Percentiles rank a stretch among this genome's conserved stretches.
Conservation (phyloP, 805 yeast genomes). For the Candida sakaeoensis region DNA sequence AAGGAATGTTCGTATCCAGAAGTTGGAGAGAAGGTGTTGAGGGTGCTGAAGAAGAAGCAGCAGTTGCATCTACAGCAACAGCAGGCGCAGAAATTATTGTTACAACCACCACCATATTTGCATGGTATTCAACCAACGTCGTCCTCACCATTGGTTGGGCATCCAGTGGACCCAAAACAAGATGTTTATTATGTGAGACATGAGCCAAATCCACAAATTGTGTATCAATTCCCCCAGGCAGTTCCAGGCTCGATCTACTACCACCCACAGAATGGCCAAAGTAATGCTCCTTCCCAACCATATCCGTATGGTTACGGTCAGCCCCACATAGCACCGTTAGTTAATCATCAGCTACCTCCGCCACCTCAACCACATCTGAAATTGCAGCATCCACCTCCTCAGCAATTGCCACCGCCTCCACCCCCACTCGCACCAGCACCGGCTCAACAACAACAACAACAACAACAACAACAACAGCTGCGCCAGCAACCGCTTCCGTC, state of each 20-base stretch:
- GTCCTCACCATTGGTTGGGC: neutral
- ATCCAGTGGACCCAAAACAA: neutral
- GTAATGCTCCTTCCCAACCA: neutral
- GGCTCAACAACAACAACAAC: constrained; percentile 9
- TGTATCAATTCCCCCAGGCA: neutral
- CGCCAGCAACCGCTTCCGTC: too few species aligned
- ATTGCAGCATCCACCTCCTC: constrained; percentile 1
- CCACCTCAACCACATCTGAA: constrained; percentile 1
- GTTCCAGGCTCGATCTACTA: neutral
- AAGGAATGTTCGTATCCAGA: constrained; percentile 34
- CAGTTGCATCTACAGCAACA: constrained; percentile 5
- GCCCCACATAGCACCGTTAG: neutral
- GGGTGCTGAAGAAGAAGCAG: constrained; percentile 21
- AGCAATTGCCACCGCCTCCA: neutral
- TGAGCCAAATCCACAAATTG: neutral
- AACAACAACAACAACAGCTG: neutral
- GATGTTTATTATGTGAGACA: neutral
- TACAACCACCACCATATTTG: neutral
- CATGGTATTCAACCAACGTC: neutral
- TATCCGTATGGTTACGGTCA: neutral
- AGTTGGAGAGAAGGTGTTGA: constrained; percentile 33
- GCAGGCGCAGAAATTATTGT: neutral
- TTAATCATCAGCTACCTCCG: neutral
- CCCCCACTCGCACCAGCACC: constrained; percentile 8
- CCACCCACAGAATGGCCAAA: neutral